Evolutionary conservation across 371 early-diverging fungal species (phyloP), one percentile per base, ranked within the genome.

Genomic region (Apophysomyces elegans): DNA sequence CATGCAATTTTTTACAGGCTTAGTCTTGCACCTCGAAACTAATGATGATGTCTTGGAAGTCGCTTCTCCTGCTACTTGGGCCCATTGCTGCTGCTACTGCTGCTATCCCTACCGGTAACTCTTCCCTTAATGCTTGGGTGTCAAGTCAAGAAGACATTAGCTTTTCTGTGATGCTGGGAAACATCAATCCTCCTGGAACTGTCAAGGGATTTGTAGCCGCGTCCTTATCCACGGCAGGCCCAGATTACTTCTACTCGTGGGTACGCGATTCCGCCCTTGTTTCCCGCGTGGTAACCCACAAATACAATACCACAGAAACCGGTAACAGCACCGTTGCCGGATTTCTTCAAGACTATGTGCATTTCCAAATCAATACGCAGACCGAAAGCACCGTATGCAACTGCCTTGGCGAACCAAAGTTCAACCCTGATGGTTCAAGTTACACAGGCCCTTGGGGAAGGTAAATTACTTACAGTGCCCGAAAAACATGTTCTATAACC

Each of bases 241-340:
- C 93, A 4, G 84, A 92, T 70, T 94, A 94, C 80, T 93, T 81
- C 56, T 94, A 88, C 66, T 73, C 84, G 16, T 94, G 95, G 95
- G 83, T 86, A 12, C 81, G 95, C 18, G 95, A 94, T 58, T 76
- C 90, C 5, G 88, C 88, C 1, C 73, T 93, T 9, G 83, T 83
- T 5, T 81, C 87, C 74, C 67, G 72, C 54, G 86, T 85, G 36
- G 45, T 87, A 0, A 59, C 75, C 14, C 32, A 63, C 16, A 45
- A 70, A n/a, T 54, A 54, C 38, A 37, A 67, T 44, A 59, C 75
- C 41, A 69, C 72, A 5, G 26, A 65, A 13, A 41, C 69, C 41
- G 69, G 63, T 6, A 21, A 50, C 54, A 50, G 21, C 11, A 60
- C 67, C 12, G 50, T 65, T 39, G 58, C 65, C 35, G 66, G 45